phyloP scores from a whole-genome alignment of 2,329 filamentous ascomycete genomes.

The Claviceps sorghi region DNA sequence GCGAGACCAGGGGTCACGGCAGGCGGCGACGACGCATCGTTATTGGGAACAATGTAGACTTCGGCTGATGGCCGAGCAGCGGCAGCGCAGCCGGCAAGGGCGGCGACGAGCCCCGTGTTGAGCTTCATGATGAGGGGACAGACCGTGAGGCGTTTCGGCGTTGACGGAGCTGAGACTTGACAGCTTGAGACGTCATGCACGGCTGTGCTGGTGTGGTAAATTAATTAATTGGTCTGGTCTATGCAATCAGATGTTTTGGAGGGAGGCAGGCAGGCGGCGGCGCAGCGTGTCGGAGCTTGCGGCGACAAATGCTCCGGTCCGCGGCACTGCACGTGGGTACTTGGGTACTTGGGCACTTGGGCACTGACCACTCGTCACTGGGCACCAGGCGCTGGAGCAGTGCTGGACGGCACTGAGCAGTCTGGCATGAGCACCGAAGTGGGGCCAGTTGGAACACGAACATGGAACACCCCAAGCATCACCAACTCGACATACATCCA shows the following conservation, averaged over 20 bases:
- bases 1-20: conserved; percentile 38
- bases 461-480: no score
- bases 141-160: conserved; percentile 18
- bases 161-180: conserved; percentile 7
- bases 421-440: no score
- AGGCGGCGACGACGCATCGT: conserved; percentile 19
- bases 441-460: no score
- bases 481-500: neutral
- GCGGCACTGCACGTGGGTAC: neutral
- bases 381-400: neutral
- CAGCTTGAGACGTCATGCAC: conserved; percentile 18
- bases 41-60: conserved; percentile 36
- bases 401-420: no score
- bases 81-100: conserved; percentile 23
- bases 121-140: conserved; percentile 27
- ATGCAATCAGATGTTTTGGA: neutral
- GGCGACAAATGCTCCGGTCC: conserved; percentile 6
- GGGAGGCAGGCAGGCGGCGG: neutral
- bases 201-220: neutral
- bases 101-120: conserved; percentile 23
- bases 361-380: neutral
- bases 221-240: neutral
- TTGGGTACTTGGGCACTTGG: neutral
- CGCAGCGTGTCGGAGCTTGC: conserved; percentile 3
- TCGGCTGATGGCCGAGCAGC: conserved; percentile 29